Percentiles rank a stretch among this genome's conserved stretches.
Conservation (phyloP, 116 monocot genomes). For the Phalaenopsis hybrid region DNA sequence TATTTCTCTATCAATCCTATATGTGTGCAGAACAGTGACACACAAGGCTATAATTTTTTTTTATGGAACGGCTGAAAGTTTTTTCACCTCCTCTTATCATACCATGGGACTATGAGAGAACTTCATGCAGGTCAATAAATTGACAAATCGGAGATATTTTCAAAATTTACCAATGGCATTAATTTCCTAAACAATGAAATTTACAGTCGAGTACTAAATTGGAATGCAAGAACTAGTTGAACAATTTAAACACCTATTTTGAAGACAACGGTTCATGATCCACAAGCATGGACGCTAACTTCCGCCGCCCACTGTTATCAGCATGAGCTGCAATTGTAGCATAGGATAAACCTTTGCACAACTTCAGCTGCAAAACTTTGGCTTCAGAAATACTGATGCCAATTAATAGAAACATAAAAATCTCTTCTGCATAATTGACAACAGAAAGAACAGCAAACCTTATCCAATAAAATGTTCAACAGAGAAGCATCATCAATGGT, state of each 20-base stretch:
- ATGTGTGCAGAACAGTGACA: not conserved
- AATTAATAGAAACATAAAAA: not conserved
- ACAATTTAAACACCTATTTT: slow-evolving; percentile 53
- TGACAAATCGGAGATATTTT: not conserved
- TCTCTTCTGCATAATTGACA: not conserved
- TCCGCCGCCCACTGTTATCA: slow-evolving; percentile 70
- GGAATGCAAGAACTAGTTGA: not conserved
- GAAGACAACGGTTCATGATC: slow-evolving; percentile 81
- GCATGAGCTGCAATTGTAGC: slow-evolving; percentile 96
- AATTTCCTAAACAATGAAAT: not conserved
- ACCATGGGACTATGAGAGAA: not conserved
- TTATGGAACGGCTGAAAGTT: not conserved
- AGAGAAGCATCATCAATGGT: slow-evolving; percentile 56
- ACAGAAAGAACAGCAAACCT: slow-evolving; percentile 39
- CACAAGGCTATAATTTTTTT: not conserved
- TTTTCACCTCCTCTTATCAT: not conserved
- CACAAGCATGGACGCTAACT: slow-evolving; percentile 86
- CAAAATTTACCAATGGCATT: not conserved
- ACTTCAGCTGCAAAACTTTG: slow-evolving; percentile 58
- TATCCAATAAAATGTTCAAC: slow-evolving; percentile 81
- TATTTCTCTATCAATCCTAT: not conserved
- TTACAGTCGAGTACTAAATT: not conserved
- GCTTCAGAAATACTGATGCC: slow-evolving; percentile 14
- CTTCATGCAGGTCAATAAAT: not conserved
- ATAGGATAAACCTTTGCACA: slow-evolving; percentile 94